Evolutionary conservation across 1,284 basidiomycete species (phyloP).

Genomic region (Sutorius eximius): DNA sequence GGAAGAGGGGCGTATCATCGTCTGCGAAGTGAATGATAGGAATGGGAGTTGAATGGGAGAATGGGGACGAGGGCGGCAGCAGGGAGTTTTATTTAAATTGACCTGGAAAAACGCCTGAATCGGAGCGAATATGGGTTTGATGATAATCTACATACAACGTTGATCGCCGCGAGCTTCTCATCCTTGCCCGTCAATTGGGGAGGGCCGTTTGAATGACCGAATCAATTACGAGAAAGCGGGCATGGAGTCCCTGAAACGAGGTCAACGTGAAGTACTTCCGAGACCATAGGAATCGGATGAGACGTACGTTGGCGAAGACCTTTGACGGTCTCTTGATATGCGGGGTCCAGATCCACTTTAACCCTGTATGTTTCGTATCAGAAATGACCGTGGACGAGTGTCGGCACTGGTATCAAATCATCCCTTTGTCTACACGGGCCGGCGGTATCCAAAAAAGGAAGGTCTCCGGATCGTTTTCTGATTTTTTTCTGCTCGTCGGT

Average conservation of each 20-base stretch:
- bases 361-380: conserved; percentile 13
- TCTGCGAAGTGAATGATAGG: background rate
- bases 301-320: conserved; percentile 13
- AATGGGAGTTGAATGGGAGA: background rate
- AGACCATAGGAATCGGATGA: conserved; percentile 2
- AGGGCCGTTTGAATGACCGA: conserved; percentile 35
- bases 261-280: conserved; percentile 16
- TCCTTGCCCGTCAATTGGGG: conserved; percentile 35
- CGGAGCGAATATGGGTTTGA: conserved; percentile 38
- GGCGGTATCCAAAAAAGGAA: conserved; percentile 10
- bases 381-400: background rate
- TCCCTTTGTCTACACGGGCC: background rate
- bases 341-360: conserved; percentile 2
- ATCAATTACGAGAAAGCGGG: conserved; percentile 36
- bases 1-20: conserved; percentile 7
- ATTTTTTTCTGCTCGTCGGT: background rate
- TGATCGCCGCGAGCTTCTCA: conserved; percentile 51
- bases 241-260: conserved; percentile 36
- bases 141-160: conserved; percentile 40
- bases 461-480: background rate
- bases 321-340: conserved; percentile 12
- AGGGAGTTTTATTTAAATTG: conserved; percentile 31
- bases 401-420: background rate
- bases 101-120: conserved; percentile 28
- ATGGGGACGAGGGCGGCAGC: conserved; percentile 7